Base-by-base conservation (phyloP, 164 flowering plant genomes). In the Cinnamomum micranthum region DNA sequence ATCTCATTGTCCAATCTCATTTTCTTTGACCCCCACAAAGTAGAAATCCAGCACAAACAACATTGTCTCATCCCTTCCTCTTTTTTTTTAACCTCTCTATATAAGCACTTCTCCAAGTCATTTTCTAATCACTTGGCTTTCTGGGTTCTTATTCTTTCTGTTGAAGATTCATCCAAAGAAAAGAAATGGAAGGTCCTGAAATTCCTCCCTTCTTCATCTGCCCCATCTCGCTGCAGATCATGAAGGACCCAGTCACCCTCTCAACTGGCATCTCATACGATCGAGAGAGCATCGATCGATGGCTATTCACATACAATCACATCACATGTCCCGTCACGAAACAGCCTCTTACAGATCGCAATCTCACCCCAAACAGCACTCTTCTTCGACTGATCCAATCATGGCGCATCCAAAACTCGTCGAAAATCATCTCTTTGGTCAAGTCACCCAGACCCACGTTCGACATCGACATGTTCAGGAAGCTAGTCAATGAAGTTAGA, bases 241-340 rank as follows among this genome's bases (percentile, higher is more conserved):
- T 92, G 97, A 83, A 82, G 69, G 97, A 92, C 52, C 94, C 97
- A 0, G 94, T 92, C 0, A 92, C 86, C 0, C 71, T 88, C 62
- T 70, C 85, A 0, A 86, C 97, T 0, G 97, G 97, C 50, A 87
- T 90, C 20, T 88, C 93, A 0, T 90, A 87, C 69, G 97, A 90
- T 59, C 77, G 97, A 0, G 87, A 86, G 11, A 89, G 88, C 88
- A 92, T 92, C 68, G 85, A 87, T 50, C 77, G 74, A 50, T 92
- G 97, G 97, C 17, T 92, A 14, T 86, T 81, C 71, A 70, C 80
- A 9, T 71, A 77, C 77, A 88, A 89, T 22, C 81, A 82, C 73
- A 72, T 14, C 41, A 83, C 87, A 0, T 92, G 97, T 68, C 97
- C 97, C 0, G 88, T 86, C 6, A 86, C 89, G 1, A 83, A 84